These are phyloP conservation scores for Echinochloa phyllopogon DNA, from an alignment of 176 grass and related monocot species.

Conservation along the genomic window DNA sequence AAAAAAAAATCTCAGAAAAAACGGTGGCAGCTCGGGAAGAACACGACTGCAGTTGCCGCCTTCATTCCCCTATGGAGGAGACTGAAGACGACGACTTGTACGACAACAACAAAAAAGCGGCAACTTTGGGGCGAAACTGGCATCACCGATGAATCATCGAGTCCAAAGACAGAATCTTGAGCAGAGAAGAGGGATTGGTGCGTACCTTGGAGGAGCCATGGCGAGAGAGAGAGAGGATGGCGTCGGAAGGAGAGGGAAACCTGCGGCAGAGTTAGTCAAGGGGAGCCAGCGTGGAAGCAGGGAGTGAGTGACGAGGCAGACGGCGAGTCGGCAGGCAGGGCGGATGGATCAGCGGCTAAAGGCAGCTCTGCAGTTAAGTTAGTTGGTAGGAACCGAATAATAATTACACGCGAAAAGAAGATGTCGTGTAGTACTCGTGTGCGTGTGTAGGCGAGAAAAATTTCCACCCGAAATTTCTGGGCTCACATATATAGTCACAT, in stretches of 20 bases:
- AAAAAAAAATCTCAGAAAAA: neutral
- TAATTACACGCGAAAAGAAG: neutral
- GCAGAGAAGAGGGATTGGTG: neutral
- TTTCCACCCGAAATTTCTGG: neutral
- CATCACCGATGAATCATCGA: neutral
- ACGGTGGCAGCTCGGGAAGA: neutral
- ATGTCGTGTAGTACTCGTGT: neutral
- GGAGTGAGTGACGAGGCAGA: neutral
- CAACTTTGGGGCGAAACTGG: neutral
- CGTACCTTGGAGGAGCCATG: slow-evolving; percentile 36
- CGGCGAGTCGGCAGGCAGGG: neutral
- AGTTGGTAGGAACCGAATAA: slow-evolving; percentile 4
- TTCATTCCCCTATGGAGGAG: neutral
- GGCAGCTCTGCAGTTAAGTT: slow-evolving; percentile 41
- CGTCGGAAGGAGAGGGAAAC: slow-evolving; percentile 14
- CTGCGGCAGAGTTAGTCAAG: slow-evolving; percentile 32
- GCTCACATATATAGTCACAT: slow-evolving; percentile 31
- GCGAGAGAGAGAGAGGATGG: neutral
- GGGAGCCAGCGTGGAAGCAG: slow-evolving; percentile 18
- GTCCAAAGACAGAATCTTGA: neutral
- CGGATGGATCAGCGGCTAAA: slow-evolving; percentile 4
- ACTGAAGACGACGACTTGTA: neutral
- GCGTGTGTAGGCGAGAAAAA: neutral
- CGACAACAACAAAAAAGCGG: neutral
- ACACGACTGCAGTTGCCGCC: neutral